phyloP scores from a whole-genome alignment of 140 eudicot species.

The Ambrosia hybrid region DNA sequence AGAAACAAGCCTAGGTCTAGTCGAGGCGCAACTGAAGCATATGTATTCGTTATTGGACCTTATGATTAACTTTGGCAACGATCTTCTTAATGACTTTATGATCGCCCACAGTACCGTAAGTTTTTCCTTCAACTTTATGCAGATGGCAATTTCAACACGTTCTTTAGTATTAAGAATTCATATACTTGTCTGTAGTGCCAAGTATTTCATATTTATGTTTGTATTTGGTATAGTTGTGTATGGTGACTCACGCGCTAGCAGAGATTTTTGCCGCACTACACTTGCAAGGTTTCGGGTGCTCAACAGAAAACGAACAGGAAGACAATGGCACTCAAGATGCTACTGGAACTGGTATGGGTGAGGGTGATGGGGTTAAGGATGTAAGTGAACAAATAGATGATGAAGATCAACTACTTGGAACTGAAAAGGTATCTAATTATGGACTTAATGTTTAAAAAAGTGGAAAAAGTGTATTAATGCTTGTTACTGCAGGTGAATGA shows the following conservation, averaged over 20 bases:
- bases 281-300: conserved; percentile 68
- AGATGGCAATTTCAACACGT: neutral
- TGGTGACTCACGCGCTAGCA: conserved; percentile 66
- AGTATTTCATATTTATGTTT: neutral
- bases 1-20: conserved; percentile 23
- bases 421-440: conserved; percentile 61
- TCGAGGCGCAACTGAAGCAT: conserved; percentile 54
- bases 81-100: conserved; percentile 77
- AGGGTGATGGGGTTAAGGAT: conserved; percentile 81
- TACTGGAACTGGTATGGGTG: conserved; percentile 93
- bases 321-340: conserved; percentile 56
- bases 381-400: conserved; percentile 90
- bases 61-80: conserved; percentile 51
- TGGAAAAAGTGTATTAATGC: neutral
- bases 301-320: conserved; percentile 55
- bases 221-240: conserved; percentile 49
- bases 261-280: conserved; percentile 65
- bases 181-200: neutral
- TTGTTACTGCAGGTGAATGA: conserved; percentile 50
- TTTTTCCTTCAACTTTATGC: conserved; percentile 2
- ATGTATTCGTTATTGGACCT: conserved; percentile 51
- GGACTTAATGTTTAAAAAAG: neutral
- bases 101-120: conserved; percentile 70
- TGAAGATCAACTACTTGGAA: conserved; percentile 91
- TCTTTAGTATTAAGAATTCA: too few relatives aligned